Base-by-base conservation (phyloP, 768 basidiomycete species). In the Baorangia bicolor region DNA sequence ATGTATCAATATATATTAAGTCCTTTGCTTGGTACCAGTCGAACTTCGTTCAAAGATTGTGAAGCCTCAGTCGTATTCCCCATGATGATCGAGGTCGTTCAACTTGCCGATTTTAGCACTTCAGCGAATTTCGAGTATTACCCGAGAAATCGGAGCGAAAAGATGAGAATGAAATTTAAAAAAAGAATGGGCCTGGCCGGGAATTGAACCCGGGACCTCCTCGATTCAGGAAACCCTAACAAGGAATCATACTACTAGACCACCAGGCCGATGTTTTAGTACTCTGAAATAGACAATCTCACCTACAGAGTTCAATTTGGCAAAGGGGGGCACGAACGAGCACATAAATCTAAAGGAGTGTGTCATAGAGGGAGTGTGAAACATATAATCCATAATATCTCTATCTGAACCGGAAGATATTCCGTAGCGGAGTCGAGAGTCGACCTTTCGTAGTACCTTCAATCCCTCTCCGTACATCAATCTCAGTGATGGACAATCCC, bases 171-270 rank as follows among this genome's bases (percentile, higher is more conserved):
- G 2, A 10, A 38, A 35, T n/a, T n/a, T n/a, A 59, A 38, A 18
- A 6, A 46, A 33, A 14, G 0, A 3, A 6, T 4, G 78, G 79
- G 79, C 79, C 78, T 79, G 72, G 71, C 77, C 75, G 78, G 78
- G 78, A 79, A 79, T 81, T 77, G 79, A 81, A 81, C 79, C 78
- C 78, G 75, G 80, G 79, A 78, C 80, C 78, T 81, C 78, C 79
- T 79, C 79, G 78, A 81, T 52, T 40, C 50, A 57, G 49, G 50
- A 33, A 59, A 56, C 80, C 80, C 81, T 79, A 81, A 82, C 78
- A 78, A 81, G 78, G 81, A 81, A 81, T 82, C 81, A 82, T 82
- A 80, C 81, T 78, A 81, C 80, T 81, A 82, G 79, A 81, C 79
- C 78, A 81, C 75, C 78, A 80, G 78, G 80, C 78, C 79, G 57